Percentiles rank a stretch among this genome's conserved stretches.
Evolutionary conservation across 495 filamentous ascomycete genomes (phyloP).

Genomic region (Cercophora sp.): DNA sequence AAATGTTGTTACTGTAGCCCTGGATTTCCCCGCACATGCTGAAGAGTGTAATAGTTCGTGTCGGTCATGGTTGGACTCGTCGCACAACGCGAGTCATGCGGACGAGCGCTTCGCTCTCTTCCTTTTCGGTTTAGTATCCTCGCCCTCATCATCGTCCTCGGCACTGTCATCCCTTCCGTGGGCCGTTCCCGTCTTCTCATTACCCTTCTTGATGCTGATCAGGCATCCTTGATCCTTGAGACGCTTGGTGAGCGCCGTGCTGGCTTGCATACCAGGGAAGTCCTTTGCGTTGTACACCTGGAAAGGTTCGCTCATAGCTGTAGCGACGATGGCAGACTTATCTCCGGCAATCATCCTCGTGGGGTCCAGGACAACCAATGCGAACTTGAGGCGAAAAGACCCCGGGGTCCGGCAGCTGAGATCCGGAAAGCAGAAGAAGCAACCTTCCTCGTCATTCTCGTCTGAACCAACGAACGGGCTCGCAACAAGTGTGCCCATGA

Average conservation of each 20-base stretch:
- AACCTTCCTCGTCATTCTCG: constrained; percentile 62
- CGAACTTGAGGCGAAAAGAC: constrained; percentile 75
- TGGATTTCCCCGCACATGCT: no score
- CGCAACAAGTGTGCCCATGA: constrained; percentile 78
- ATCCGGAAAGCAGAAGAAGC: constrained; percentile 95
- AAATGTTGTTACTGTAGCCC: no score
- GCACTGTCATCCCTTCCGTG: constrained; percentile 38
- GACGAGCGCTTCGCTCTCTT: constrained; percentile 17
- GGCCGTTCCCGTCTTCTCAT: constrained; percentile 50
- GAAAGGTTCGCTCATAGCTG: constrained; percentile 73
- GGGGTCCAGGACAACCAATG: constrained; percentile 76
- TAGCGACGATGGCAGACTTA: constrained; percentile 58
- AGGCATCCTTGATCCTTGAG: constrained; percentile 71
- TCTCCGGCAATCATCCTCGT: constrained; percentile 42
- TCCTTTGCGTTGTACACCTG: constrained; percentile 94
- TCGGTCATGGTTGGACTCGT: no score
- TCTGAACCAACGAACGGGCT: constrained; percentile 67
- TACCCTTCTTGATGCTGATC: constrained; percentile 81
- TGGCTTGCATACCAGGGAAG: constrained; percentile 87
- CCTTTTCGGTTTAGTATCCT: constrained; percentile 22
- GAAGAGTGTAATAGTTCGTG: no score
- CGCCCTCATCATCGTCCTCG: constrained; percentile 45
- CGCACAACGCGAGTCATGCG: constrained; percentile 3
- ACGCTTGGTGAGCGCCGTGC: constrained; percentile 62
- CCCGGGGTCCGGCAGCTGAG: constrained; percentile 88